Evolutionary conservation across 805 yeast species (phyloP), one percentile per base, ranked within the genome.

Genomic region (Suhomyces sp.): DNA sequence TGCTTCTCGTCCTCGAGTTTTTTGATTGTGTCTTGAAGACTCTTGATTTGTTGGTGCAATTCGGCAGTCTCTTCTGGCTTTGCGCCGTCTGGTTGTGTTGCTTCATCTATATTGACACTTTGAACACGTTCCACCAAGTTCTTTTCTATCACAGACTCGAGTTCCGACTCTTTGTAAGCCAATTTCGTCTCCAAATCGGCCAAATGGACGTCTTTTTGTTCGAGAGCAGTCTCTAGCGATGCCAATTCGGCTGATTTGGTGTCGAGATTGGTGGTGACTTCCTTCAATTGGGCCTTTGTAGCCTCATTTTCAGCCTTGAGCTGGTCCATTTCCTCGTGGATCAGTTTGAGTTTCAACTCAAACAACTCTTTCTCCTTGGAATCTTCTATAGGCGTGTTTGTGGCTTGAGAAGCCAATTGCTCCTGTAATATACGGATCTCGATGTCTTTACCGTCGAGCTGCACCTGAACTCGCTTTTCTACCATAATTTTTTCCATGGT

Each of bases 381-480:
- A 22, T 49, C 45, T 35, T 31, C 46, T 6, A 26, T 23, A 15
- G 27, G 24, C 7, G 31, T 26, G 10, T 54, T 47, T 1, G 49
- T 40, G 9, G 44, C 24, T 17, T 50, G 46, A 0, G 50, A 31
- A 9, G 50, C 38, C 44, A 52, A 35, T 9, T 50, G 49, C 24
- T 54, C 56, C 15, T 49, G 46, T 41, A 52, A 50, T 8, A 47
- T 54, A 8, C 55, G 47, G 27, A 59, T 24, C 47, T 58, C 57
- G 13, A 50, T 49, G 22, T 56, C 58, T 12, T 52, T 46, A 6
- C 52, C 55, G 26, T 56, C 54, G 10, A 61, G 46, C 44, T 50
- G 58, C 6, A 61, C 60, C 36, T 52, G 49, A 22, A 47, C 46
- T 36, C 54, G 51, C 49, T 56, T 56, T 48, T 61, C 64, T 6